phyloP scores from a whole-genome alignment of 2,329 filamentous ascomycete genomes.

The Arthrobotrys sinensis region DNA sequence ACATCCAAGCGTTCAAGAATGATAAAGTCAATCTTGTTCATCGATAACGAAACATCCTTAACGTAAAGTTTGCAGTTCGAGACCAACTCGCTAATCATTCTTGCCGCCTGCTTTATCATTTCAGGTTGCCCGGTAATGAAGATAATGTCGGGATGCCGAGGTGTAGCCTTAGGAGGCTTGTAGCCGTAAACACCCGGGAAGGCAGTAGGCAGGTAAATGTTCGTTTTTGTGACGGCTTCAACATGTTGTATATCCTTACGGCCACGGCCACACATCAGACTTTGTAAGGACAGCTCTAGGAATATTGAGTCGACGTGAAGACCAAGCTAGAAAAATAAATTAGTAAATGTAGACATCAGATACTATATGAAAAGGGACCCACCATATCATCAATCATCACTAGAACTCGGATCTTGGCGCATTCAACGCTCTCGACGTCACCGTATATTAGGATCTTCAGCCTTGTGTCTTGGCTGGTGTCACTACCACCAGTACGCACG shows the following conservation, averaged over 20 bases:
- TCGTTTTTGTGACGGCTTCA: conserved; percentile 93
- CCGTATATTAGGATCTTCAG: conserved; percentile 95
- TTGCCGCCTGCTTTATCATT: conserved; percentile 88
- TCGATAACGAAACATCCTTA: conserved; percentile 91
- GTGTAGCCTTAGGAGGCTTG: conserved; percentile 83
- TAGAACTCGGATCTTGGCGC: conserved; percentile 94
- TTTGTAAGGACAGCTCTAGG: conserved; percentile 89
- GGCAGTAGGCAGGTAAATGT: conserved; percentile 96
- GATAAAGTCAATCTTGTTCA: conserved; percentile 95
- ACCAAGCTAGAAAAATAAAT: conserved; percentile 72
- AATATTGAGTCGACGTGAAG: conserved; percentile 83
- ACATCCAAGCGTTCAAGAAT: conserved; percentile 92
- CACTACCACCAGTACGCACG: conserved; percentile 81
- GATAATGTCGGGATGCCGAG: conserved; percentile 88
- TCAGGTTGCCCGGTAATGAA: conserved; percentile 95
- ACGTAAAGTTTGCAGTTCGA: conserved; percentile 74
- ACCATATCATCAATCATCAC: conserved; percentile 87
- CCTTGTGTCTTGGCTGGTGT: conserved; percentile 86
- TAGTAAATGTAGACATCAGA: conserved; percentile 61
- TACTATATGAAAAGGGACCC: conserved; percentile 38
- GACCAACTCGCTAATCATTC: conserved; percentile 89
- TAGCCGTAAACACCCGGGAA: conserved; percentile 95
- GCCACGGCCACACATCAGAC: conserved; percentile 90
- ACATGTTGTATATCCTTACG: conserved; percentile 98
- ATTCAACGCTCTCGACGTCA: conserved; percentile 93